phyloP scores from a whole-genome alignment of 2,329 filamentous ascomycete species.

The Fusarium lateritium region DNA sequence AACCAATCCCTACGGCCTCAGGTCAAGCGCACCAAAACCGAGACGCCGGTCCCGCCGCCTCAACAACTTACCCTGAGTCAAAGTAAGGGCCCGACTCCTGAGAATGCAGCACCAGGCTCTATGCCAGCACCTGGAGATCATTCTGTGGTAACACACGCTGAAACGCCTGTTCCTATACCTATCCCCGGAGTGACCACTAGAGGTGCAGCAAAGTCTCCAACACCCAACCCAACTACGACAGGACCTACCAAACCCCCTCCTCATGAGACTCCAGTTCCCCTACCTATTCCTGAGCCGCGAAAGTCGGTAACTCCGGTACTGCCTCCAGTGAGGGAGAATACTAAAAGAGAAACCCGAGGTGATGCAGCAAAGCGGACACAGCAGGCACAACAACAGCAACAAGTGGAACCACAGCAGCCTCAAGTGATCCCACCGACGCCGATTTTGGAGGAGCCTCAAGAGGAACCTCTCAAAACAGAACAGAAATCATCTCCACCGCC shows the following conservation, averaged over 20 bases:
- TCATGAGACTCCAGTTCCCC: conserved; percentile 56
- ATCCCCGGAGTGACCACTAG: conserved; percentile 49
- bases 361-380: conserved; percentile 61
- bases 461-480: conserved; percentile 44
- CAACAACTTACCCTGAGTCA: conserved; percentile 53
- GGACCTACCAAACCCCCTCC: conserved; percentile 52
- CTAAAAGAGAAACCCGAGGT: conserved; percentile 63
- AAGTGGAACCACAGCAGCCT: conserved; percentile 21
- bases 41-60: conserved; percentile 68
- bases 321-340: conserved; percentile 50
- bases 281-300: conserved; percentile 54
- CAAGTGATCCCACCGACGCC: conserved; percentile 16
- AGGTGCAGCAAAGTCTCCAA: conserved; percentile 53
- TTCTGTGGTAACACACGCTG: conserved; percentile 49
- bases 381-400: conserved; percentile 47
- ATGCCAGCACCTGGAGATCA: conserved; percentile 38
- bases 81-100: conserved; percentile 48
- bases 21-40: conserved; percentile 68
- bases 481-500: conserved; percentile 26
- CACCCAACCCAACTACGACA: conserved; percentile 47
- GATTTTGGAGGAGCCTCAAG: conserved; percentile 23
- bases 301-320: conserved; percentile 54
- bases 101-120: conserved; percentile 39
- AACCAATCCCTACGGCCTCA: conserved; percentile 56
- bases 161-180: conserved; percentile 61